Percentiles rank a stretch among this genome's conserved stretches.
Evolutionary conservation across 306 rosid species (phyloP).

Genomic region (Benincasa hispida): DNA sequence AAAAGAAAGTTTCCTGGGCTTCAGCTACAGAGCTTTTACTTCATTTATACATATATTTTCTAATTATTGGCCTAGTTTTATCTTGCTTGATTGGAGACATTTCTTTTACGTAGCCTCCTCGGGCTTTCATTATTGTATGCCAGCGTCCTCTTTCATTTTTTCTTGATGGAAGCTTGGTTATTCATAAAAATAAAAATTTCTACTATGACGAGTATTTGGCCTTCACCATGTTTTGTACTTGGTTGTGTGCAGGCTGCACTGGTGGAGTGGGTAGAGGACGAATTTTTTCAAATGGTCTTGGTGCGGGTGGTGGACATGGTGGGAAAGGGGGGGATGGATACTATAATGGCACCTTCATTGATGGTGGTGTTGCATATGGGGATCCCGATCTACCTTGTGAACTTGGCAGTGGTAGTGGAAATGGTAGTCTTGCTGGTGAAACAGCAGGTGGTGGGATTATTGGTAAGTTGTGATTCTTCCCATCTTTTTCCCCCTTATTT

Average conservation of each 20-base stretch:
- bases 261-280: slow-evolving; percentile 81
- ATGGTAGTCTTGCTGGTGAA: slow-evolving; percentile 67
- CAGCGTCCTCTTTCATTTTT: too few species aligned
- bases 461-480: slow-evolving; percentile 37
- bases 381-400: slow-evolving; percentile 86
- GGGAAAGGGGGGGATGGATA: slow-evolving; percentile 95
- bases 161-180: too few species aligned
- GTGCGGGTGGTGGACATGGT: slow-evolving; percentile 94
- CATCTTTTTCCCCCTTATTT: too few species aligned
- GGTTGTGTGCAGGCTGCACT: slow-evolving; percentile 53
- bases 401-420: slow-evolving; percentile 99
- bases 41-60: too few species aligned
- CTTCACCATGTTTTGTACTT: slow-evolving; percentile 10
- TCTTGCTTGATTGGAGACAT: too few species aligned
- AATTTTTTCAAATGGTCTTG: slow-evolving; percentile 51
- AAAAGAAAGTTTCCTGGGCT: background rate
- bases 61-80: too few species aligned
- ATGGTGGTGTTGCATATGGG: slow-evolving; percentile 76
- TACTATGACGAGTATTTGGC: background rate
- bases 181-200: background rate
- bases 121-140: too few species aligned
- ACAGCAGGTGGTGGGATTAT: slow-evolving; percentile 94
- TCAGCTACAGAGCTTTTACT: too few species aligned
- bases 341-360: slow-evolving; percentile 59
- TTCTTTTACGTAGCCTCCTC: too few species aligned